Base-by-base conservation (phyloP, 805 yeast genomes). In the Sugiyamaella chiloensis region DNA sequence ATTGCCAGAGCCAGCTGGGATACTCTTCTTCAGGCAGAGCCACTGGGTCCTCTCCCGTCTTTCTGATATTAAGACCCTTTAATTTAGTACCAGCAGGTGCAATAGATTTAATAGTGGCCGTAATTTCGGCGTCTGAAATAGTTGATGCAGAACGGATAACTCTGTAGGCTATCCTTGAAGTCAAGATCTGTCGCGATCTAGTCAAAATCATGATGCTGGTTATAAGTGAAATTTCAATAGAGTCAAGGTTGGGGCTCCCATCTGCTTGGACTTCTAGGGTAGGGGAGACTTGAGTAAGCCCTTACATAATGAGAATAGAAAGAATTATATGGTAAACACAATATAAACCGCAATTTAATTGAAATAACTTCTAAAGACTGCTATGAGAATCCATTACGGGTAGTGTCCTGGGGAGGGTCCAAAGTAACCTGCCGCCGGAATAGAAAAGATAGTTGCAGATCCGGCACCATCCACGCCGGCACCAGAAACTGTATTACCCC, bases 1-100 rank as follows among this genome's bases (percentile, higher is more conserved):
- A 72, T 4, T 76, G 79, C 98, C 98, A 93, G 45, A 91, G 74
- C 99, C 99, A 91, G 39, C 76, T 86, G 4, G 99, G 99, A 62
- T 91, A 91, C 59, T 90, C 96, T 31, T 72, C 72, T 63, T 93
- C 98, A 52, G 84, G 87, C 46, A 85, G 66, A 1, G 98, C 98
- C 4, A 87, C 81, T 6, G 95, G 88, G 57, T 89, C 96, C 51
- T 83, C 80, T n/a, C 91, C 95, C 30, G 75, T 73, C 61, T 88
- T 89, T 61, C 78, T 78, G 37, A 91, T 75, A 58, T 85, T 85
- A 59, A 89, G 68, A 54, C 51, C 98, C 89, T 44, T 86, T 83
- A 56, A 74, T 66, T 63, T 90, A 78, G 46, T 63, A 11, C 74
- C 73, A 2, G 67, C 70, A 3, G 67, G 60, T 0, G 62, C 61